These are phyloP conservation scores for Hordeum vulgare DNA, from an alignment of 176 grass and related monocot genomes.

Conservation along the genomic window DNA sequence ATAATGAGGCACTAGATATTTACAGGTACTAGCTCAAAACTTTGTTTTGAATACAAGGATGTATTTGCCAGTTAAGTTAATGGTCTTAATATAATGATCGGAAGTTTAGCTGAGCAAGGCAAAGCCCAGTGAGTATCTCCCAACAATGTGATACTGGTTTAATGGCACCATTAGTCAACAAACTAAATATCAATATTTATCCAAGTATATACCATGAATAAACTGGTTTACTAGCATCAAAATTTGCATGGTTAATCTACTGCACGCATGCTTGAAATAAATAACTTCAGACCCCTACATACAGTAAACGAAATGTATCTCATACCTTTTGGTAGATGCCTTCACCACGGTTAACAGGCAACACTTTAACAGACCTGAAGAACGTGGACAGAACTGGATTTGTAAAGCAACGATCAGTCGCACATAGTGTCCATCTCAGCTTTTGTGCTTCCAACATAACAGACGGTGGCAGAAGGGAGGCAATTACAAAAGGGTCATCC, in stretches of 20 bases:
- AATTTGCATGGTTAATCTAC: neutral
- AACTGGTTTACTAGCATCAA: neutral
- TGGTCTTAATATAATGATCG: neutral
- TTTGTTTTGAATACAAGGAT: neutral
- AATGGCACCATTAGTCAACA: neutral
- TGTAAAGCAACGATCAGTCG: slow-evolving; percentile 86
- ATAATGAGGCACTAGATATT: neutral
- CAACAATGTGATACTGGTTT: neutral
- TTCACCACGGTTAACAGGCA: slow-evolving; percentile 88
- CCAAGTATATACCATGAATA: neutral
- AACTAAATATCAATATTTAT: neutral
- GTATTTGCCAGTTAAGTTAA: neutral
- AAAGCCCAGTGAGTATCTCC: neutral
- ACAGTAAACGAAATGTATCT: neutral
- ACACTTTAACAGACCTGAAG: slow-evolving; percentile 82
- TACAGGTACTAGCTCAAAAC: neutral
- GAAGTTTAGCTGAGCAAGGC: neutral
- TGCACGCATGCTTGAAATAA: neutral
- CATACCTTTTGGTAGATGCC: slow-evolving; percentile 93
- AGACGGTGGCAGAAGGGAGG: slow-evolving; percentile 75
- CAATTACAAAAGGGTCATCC: slow-evolving; percentile 90
- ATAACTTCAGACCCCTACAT: neutral
- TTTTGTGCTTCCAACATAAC: slow-evolving; percentile 67
- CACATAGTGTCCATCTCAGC: slow-evolving; percentile 95
- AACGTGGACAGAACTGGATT: slow-evolving; percentile 79